Evolutionary conservation across 345 rosid genomes (phyloP), one percentile per base, ranked within the genome.

Genomic region (Citrus mangshanensis): DNA sequence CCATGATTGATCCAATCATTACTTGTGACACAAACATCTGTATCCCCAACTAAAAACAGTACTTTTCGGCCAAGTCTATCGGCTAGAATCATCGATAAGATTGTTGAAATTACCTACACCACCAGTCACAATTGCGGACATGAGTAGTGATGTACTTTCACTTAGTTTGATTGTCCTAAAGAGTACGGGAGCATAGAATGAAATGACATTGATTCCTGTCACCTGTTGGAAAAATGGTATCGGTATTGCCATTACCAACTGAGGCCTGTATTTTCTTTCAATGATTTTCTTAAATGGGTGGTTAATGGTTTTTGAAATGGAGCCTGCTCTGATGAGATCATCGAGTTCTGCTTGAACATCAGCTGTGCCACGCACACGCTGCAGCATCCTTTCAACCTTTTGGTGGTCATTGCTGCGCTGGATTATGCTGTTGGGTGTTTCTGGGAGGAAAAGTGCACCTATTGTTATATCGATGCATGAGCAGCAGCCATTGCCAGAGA

Each of bases 191-290:
- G 94, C 93, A 16, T 95, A 93, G 80, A 95, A 95, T 56, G 81
- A 77, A 1, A 91, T 88, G 73, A 91, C 92, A 27, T 95, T 88
- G 79, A 95, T 89, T 2, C 97, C 97, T 0, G 97, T 93, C 32
- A 91, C 92, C 68, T 89, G 91, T 65, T 91, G 95, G 81, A 90
- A 93, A 73, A 91, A 86, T 5, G 98, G 97, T 76, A 91, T 88
- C 5, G 79, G 85, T 3, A 91, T 73, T 19, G 98, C 90, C 97
- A 90, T 91, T 42, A 89, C 87, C 12, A 93, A 82, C 66, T 89
- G 96, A 24, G 97, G 95, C 83, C 91, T 84, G 40, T 91, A 89
- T 22, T 78, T 88, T 75, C 84, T 85, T 67, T 83, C 80, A 0
- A 76, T 61, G 72, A 91, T 84, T 16, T 82, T 88, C 78, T 60